Evolutionary conservation across 768 basidiomycete genomes (phyloP).

Genomic region (Kwoniella dejecticola): DNA sequence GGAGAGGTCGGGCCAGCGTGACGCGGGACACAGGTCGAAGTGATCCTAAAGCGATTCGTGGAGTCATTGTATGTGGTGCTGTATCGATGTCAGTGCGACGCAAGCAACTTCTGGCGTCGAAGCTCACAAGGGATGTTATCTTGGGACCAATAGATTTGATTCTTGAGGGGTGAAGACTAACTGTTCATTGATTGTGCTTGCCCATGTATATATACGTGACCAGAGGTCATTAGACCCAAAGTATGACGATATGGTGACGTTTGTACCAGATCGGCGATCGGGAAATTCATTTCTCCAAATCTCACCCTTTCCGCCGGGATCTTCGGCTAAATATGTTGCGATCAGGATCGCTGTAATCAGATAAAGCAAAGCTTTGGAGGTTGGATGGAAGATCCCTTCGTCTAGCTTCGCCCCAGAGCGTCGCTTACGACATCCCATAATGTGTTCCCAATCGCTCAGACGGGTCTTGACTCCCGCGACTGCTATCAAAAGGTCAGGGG

Average conservation of each 20-base stretch:
- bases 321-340: background rate
- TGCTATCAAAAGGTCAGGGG: no score
- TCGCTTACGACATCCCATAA: no score
- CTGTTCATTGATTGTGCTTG: background rate
- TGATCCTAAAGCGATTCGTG: slow-evolving; percentile 15
- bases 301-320: background rate
- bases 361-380: no score
- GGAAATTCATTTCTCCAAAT: background rate
- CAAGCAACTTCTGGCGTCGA: background rate
- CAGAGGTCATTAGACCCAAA: background rate
- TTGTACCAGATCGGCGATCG: slow-evolving; percentile 13
- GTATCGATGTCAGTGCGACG: background rate
- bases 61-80: slow-evolving; percentile 18
- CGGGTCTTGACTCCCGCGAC: no score
- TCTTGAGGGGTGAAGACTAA: background rate
- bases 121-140: no score
- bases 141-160: background rate
- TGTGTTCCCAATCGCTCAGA: no score
- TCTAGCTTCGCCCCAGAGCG: no score
- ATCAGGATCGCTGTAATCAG: background rate
- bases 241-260: slow-evolving; percentile 19
- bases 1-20: slow-evolving; percentile 13
- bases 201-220: background rate
- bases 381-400: no score
- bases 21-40: slow-evolving; percentile 2